Conservation (phyloP, 345 rosid species). For the Rhodamnia argentea region DNA sequence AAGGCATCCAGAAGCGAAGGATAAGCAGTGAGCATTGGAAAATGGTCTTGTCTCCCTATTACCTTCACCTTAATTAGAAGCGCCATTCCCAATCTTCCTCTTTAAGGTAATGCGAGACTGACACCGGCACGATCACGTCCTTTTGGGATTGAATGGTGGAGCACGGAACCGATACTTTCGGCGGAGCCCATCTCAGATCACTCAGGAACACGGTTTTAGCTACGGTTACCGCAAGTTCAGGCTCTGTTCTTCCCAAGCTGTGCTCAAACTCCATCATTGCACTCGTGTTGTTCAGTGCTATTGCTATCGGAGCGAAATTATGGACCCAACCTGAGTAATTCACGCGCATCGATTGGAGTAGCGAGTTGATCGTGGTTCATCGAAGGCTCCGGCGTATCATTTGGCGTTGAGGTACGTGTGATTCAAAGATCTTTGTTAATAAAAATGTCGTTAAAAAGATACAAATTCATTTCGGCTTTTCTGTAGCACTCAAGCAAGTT, state of each 20-base stretch:
- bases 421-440: neutral
- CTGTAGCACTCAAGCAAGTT: neutral
- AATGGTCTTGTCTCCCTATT: constrained; percentile 15
- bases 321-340: constrained; percentile 12
- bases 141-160: constrained; percentile 16
- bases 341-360: constrained; percentile 1
- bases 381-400: constrained; percentile 19
- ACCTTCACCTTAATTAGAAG: constrained; percentile 6
- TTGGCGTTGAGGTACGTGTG: constrained; percentile 17
- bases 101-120: constrained; percentile 15
- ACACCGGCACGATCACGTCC: constrained; percentile 11
- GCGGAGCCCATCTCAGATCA: constrained; percentile 13
- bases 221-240: neutral
- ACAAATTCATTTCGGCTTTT: neutral
- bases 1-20: constrained; percentile 6
- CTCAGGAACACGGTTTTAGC: constrained; percentile 14
- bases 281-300: neutral
- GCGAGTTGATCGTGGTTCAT: neutral
- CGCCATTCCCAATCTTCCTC: constrained; percentile 5
- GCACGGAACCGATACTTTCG: constrained; percentile 14
- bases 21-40: constrained; percentile 19
- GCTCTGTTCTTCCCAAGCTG: constrained; percentile 12
- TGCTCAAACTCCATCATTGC: constrained; percentile 8
- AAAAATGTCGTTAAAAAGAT: no score
- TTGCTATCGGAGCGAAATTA: constrained; percentile 7